Conservation (phyloP, 352 stramenopile species). For the Globisporangium carolinianum region DNA sequence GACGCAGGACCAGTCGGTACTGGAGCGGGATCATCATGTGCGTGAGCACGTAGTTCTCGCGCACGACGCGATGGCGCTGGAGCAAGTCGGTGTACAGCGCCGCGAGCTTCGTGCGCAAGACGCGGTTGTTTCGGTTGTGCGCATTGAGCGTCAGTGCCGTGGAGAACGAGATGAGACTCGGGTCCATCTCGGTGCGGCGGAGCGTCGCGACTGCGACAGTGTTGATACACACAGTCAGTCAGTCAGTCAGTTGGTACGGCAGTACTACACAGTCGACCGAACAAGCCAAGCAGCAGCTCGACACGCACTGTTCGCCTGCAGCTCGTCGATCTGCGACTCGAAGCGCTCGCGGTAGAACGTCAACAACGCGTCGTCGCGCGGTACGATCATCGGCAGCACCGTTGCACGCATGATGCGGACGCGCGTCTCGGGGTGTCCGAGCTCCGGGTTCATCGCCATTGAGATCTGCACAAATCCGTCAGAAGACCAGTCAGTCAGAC, state of each 20-base stretch:
- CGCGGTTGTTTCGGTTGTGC: slow-evolving; percentile 65
- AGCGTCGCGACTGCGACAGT: slow-evolving; percentile 21
- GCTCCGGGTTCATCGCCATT: slow-evolving; percentile 4
- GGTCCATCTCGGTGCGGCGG: slow-evolving; percentile 35
- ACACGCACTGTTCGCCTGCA: slow-evolving; percentile 32
- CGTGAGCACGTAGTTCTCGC: slow-evolving; percentile 32
- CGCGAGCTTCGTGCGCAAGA: slow-evolving; percentile 43
- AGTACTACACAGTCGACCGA: no score
- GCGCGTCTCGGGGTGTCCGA: slow-evolving; percentile 22
- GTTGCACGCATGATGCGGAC: slow-evolving; percentile 57
- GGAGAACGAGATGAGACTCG: slow-evolving; percentile 47
- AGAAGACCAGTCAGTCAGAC: not conserved
- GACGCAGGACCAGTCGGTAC: slow-evolving; percentile 13
- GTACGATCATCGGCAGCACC: slow-evolving; percentile 57
- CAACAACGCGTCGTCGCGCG: slow-evolving; percentile 40
- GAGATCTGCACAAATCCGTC: slow-evolving; percentile 20
- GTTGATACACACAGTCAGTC: not conserved
- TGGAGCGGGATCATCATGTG: slow-evolving; percentile 40
- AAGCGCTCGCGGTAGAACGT: slow-evolving; percentile 37
- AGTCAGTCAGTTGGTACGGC: not conserved
- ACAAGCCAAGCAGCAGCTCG: not conserved
- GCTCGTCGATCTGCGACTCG: slow-evolving; percentile 25
- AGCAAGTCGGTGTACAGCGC: slow-evolving; percentile 49
- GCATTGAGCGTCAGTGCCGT: slow-evolving; percentile 47
- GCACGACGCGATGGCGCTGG: slow-evolving; percentile 25